phyloP scores from a whole-genome alignment of 805 yeast genomes.

The Helenozyma rhizophorensis region DNA sequence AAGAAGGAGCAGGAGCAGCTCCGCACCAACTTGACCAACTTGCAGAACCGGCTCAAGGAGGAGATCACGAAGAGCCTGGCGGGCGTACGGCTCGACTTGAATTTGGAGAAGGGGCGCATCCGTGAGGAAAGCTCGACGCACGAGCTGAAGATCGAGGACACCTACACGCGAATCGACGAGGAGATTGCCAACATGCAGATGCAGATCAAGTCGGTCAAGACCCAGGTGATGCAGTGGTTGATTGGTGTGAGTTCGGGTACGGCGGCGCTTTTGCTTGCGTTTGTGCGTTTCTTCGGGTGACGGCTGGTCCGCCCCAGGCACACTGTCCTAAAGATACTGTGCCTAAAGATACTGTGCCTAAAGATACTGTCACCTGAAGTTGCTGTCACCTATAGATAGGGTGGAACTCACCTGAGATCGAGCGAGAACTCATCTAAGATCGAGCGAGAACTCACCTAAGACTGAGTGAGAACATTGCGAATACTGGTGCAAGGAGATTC shows the following conservation, averaged over 20 bases:
- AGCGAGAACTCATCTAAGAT: no score
- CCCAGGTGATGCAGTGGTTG: slow-evolving; percentile 97
- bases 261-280: slow-evolving; percentile 88
- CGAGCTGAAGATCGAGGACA: slow-evolving; percentile 90
- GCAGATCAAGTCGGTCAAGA: slow-evolving; percentile 91
- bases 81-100: slow-evolving; percentile 84
- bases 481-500: no score
- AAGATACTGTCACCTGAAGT: no score
- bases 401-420: no score
- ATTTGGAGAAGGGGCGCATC: slow-evolving; percentile 90
- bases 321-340: no score
- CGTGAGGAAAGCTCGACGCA: slow-evolving; percentile 92
- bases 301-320: not conserved
- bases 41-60: slow-evolving; percentile 80
- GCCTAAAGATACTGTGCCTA: no score
- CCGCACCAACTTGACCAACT: slow-evolving; percentile 77
- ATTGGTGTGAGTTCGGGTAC: slow-evolving; percentile 99
- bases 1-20: slow-evolving; percentile 85
- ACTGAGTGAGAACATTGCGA: no score
- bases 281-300: slow-evolving; percentile 72
- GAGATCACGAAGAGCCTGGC: slow-evolving; percentile 89
- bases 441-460: no score
- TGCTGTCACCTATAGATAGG: no score
- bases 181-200: slow-evolving; percentile 92
- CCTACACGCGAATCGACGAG: slow-evolving; percentile 91